A percentile compares a stretch with the other conserved stretches of the same genome.
Conservation (phyloP, 140 eudicot species). For the Ambrosia hybrid region DNA sequence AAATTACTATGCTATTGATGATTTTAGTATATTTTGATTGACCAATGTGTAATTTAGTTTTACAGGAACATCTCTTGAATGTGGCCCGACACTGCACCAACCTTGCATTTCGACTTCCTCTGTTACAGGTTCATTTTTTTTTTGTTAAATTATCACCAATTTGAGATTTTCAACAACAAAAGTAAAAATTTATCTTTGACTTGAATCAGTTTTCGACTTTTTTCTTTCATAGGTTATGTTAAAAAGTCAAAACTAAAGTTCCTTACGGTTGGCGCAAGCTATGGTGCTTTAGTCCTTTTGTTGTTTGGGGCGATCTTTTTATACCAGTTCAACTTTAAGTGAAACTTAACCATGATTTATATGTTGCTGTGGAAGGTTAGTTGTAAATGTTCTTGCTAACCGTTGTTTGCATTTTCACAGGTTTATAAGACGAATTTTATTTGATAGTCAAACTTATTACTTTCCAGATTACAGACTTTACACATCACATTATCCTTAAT, state of each 20-base stretch:
- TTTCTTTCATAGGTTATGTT: slow-evolving; percentile 39
- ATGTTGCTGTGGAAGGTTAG: slow-evolving; percentile 78
- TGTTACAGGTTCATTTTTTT: slow-evolving; percentile 49
- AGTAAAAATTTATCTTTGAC: background rate
- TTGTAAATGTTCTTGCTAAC: background rate
- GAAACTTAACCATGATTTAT: slow-evolving; percentile 49
- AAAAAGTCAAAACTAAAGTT: slow-evolving; percentile 58
- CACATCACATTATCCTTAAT: too few relatives aligned
- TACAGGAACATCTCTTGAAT: slow-evolving; percentile 72
- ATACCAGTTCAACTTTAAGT: slow-evolving; percentile 44
- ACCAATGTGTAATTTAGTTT: slow-evolving; percentile 47
- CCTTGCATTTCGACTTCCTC: slow-evolving; percentile 74
- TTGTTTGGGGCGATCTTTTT: slow-evolving; percentile 55
- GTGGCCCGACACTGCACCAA: slow-evolving; percentile 62
- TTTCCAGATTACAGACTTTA: too few relatives aligned
- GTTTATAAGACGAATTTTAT: background rate
- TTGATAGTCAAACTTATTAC: background rate
- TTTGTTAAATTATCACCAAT: background rate
- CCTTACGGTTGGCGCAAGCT: slow-evolving; percentile 50
- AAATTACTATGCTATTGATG: background rate
- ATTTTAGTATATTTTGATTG: background rate
- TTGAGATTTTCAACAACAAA: background rate
- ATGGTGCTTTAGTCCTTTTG: slow-evolving; percentile 71
- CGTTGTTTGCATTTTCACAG: background rate
- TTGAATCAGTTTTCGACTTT: background rate